A percentile compares a stretch with the other conserved stretches of the same genome.
These are phyloP conservation scores for Trematosphaeria pertusa DNA, from an alignment of 2,329 filamentous ascomycete genomes.

Conservation along the genomic window DNA sequence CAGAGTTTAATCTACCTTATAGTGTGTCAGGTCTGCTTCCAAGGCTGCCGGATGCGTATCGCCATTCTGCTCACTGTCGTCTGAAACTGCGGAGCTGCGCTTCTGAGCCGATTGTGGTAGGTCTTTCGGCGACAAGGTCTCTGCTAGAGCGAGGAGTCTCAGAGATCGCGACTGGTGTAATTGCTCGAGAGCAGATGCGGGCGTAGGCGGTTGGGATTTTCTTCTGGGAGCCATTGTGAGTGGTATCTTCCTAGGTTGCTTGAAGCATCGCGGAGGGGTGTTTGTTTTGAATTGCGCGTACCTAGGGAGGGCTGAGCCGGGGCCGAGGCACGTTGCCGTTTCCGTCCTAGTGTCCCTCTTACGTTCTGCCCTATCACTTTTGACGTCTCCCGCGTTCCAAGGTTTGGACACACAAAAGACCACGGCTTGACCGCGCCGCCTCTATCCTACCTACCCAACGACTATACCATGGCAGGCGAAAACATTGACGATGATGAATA, in stretches of 20 bases:
- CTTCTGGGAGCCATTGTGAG: conserved; percentile 34
- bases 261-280: conserved; percentile 20
- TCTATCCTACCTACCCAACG: neutral
- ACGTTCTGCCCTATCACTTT: neutral
- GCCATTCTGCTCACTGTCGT: conserved; percentile 71
- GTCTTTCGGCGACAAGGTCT: conserved; percentile 69
- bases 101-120: conserved; percentile 48
- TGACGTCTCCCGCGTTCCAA: neutral
- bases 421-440: conserved; percentile 26
- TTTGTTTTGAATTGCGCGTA: conserved; percentile 38
- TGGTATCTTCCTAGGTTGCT: conserved; percentile 5
- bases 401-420: neutral
- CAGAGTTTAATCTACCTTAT: conserved; percentile 63
- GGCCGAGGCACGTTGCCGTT: conserved; percentile 5
- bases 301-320: conserved; percentile 23
- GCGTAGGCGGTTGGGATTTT: conserved; percentile 29
- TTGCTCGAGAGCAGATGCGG: conserved; percentile 54
- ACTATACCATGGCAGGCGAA: conserved; percentile 25
- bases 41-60: conserved; percentile 72
- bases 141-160: conserved; percentile 78
- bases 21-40: conserved; percentile 84
- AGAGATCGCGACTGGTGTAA: conserved; percentile 67
- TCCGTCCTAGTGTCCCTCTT: conserved; percentile 5
- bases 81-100: conserved; percentile 67
- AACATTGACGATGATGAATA: conserved; percentile 70